Base-by-base conservation (phyloP, 2,329 filamentous ascomycete genomes). In the Tolypocladium cylindrosporum region DNA sequence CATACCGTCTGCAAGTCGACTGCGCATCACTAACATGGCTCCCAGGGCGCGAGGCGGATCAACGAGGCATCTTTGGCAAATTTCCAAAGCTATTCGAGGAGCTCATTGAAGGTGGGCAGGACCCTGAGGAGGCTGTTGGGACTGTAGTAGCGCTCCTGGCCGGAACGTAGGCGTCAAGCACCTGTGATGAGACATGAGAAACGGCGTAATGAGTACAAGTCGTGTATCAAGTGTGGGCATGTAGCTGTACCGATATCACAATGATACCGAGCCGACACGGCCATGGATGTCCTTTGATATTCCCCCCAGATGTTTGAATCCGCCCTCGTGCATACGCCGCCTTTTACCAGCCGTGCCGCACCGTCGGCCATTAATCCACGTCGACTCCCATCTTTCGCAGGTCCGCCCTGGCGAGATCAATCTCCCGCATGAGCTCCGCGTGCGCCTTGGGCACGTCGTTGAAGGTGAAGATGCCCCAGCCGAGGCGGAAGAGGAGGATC, bases 391-490 rank as follows among this genome's bases (percentile, higher is more conserved):
- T 83, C 59, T 79, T 79, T 69, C 83, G 83, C 71, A 95, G 75
- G 66, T 95, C 90, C 61, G 76, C 77, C 77, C 88, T 87, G 62
- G 90, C 90, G 72, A 86, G 65, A 62, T 90, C 82, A 69, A 95
- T 94, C 76, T 97, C 89, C 66, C 77, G 79, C 81, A 94, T 91
- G 66, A 99, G 78, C 76, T 97, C 92, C 71, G 87, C 84, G 75
- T 97, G 89, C 56, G 94, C 94, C 61, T 90, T 83, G 57, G 93
- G 92, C 54, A 95, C 91, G 74, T 97, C 92, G 79, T 96, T 94
- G 82, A 99, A 99, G 58, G 91, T 96, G 71, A 96, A 81, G 66
- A 99, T 90, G 63, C 94, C 94, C 78, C 86, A 89, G 67, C 94
- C 94, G 61, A 99, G 88, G 67, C 91, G 90, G 77, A 88, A 91